These are phyloP conservation scores for Metschnikowia hibisci DNA, from an alignment of 805 yeast species.

Conservation along the genomic window DNA sequence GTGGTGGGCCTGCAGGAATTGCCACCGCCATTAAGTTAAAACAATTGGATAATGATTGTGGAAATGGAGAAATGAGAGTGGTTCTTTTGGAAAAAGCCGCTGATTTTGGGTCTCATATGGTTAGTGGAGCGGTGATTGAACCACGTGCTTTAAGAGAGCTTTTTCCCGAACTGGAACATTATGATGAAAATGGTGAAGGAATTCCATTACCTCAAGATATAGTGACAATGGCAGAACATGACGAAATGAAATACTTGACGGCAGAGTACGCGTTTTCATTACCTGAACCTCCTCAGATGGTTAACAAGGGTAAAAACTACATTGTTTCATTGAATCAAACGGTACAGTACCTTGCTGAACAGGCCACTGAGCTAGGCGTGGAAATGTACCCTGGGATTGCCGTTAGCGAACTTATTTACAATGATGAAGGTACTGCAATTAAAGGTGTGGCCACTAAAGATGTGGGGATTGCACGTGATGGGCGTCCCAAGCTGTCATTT, in stretches of 20 bases:
- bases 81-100: constrained; percentile 89
- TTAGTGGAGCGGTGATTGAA: constrained; percentile 92
- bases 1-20: constrained; percentile 97
- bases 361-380: constrained; percentile 91
- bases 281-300: constrained; percentile 93
- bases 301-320: constrained; percentile 74
- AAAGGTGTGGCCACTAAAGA: constrained; percentile 94
- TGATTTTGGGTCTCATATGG: constrained; percentile 88
- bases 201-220: constrained; percentile 77
- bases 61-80: constrained; percentile 69
- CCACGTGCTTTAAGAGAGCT: constrained; percentile 85
- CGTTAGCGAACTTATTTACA: constrained; percentile 70
- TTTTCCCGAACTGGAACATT: constrained; percentile 62
- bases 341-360: constrained; percentile 75
- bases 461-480: constrained; percentile 75
- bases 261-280: constrained; percentile 58
- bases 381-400: constrained; percentile 90
- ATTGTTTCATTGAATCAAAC: constrained; percentile 81
- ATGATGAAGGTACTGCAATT: constrained; percentile 50
- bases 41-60: constrained; percentile 69
- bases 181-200: constrained; percentile 48
- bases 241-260: constrained; percentile 69
- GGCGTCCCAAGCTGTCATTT: constrained; percentile 75
- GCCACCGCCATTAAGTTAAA: constrained; percentile 89
- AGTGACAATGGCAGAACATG: constrained; percentile 70